Evolutionary conservation across 371 early-diverging fungal species (phyloP).

Genomic region (Globomyces sp.): DNA sequence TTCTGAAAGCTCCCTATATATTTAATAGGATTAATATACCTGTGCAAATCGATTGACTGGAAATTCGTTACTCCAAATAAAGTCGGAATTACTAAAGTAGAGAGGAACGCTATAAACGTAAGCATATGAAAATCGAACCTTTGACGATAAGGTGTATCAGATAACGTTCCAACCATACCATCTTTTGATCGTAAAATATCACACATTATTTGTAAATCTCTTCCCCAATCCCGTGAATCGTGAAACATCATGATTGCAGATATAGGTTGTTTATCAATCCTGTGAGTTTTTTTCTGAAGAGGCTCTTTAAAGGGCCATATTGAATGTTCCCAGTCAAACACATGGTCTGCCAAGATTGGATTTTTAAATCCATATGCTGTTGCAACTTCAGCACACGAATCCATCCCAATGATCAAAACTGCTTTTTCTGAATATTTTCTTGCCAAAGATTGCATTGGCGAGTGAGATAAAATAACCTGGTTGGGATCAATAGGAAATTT

Average conservation of each 20-base stretch:
- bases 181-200: constrained; percentile 68
- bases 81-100: constrained; percentile 77
- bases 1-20: constrained; percentile 64
- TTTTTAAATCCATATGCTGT: constrained; percentile 71
- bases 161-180: constrained; percentile 62
- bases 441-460: constrained; percentile 72
- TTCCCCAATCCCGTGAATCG: constrained; percentile 83
- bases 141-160: constrained; percentile 28
- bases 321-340: constrained; percentile 66
- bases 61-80: constrained; percentile 82
- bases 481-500: constrained; percentile 46
- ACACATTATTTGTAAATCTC: constrained; percentile 63
- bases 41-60: constrained; percentile 77
- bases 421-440: constrained; percentile 54
- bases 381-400: constrained; percentile 43
- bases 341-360: constrained; percentile 74
- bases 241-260: constrained; percentile 80
- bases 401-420: constrained; percentile 74
- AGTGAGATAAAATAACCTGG: constrained; percentile 82
- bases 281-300: constrained; percentile 56
- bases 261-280: not conserved
- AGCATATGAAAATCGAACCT: not conserved
- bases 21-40: not conserved
- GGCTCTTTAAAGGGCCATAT: constrained; percentile 69
- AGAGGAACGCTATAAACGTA: constrained; percentile 62